phyloP scores from a whole-genome alignment of 1,139 yeast genomes.

The Hansenula sp. region DNA sequence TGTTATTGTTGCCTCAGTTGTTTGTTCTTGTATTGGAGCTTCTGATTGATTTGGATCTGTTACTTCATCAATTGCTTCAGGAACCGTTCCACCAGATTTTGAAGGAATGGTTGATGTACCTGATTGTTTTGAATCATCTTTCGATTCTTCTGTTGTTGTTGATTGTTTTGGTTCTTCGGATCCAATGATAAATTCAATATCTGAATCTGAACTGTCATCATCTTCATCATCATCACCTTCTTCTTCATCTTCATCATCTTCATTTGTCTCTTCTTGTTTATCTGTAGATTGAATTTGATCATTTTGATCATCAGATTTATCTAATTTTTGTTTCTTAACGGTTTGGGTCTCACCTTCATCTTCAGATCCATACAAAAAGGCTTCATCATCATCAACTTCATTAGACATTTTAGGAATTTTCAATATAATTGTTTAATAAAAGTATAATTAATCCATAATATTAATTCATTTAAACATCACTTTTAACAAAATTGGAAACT shows the following conservation, averaged over 20 bases:
- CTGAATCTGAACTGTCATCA: slow-evolving; percentile 52
- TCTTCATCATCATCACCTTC: slow-evolving; percentile 33
- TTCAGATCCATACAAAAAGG: slow-evolving; percentile 78
- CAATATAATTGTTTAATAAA: too few species aligned
- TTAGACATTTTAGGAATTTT: slow-evolving; percentile 7
- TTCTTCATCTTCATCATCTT: slow-evolving; percentile 32
- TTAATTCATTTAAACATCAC: too few species aligned
- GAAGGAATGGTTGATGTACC: slow-evolving; percentile 22
- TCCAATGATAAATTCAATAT: slow-evolving; percentile 61
- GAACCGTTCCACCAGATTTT: slow-evolving; percentile 22
- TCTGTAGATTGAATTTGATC: slow-evolving; percentile 27
- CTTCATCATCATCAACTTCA: slow-evolving; percentile 69
- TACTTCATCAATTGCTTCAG: slow-evolving; percentile 23
- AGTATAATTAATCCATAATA: too few species aligned
- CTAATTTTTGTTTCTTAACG: slow-evolving; percentile 11
- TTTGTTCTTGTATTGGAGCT: slow-evolving; percentile 16
- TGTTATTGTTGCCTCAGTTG: slow-evolving; percentile 31
- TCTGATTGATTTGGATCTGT: slow-evolving; percentile 12
- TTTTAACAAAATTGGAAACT: too few species aligned
- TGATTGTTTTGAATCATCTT: background rate
- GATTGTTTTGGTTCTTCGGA: slow-evolving; percentile 36
- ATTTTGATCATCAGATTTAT: slow-evolving; percentile 23
- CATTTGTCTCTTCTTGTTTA: slow-evolving; percentile 27
- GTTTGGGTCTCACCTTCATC: slow-evolving; percentile 24
- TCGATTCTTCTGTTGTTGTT: slow-evolving; percentile 22